These are phyloP conservation scores for Magnusiomyces clavatus DNA, from an alignment of 1,139 yeast species.

Conservation along the genomic window DNA sequence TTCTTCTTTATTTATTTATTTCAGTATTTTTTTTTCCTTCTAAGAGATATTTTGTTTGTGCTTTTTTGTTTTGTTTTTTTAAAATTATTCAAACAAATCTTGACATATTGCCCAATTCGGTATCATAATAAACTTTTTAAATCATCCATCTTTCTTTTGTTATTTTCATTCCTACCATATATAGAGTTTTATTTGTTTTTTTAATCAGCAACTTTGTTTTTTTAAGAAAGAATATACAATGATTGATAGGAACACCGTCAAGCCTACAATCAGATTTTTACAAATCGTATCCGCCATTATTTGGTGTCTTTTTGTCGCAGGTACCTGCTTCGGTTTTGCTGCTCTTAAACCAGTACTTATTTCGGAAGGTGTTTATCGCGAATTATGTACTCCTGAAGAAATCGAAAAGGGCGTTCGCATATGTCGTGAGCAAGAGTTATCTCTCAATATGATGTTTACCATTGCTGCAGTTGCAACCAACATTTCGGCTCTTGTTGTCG, in stretches of 20 bases:
- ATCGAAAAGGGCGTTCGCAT: slow-evolving; percentile 21
- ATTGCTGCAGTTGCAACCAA: slow-evolving; percentile 85
- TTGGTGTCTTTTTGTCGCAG: slow-evolving; percentile 90
- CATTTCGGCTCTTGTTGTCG: slow-evolving; percentile 73
- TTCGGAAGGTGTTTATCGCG: slow-evolving; percentile 65
- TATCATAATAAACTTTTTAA: not conserved
- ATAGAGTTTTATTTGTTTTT: not conserved
- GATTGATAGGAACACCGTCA: slow-evolving; percentile 7
- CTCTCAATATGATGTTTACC: slow-evolving; percentile 75
- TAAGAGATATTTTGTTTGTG: not conserved
- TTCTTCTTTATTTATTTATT: not conserved
- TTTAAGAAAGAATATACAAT: not conserved
- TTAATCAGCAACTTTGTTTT: not conserved
- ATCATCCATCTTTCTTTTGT: not conserved
- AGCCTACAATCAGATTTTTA: slow-evolving; percentile 6
- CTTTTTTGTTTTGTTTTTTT: not conserved
- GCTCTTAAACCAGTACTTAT: slow-evolving; percentile 81
- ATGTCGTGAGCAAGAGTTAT: slow-evolving; percentile 71
- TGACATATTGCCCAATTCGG: not conserved
- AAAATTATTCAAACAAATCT: not conserved
- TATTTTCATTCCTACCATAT: not conserved
- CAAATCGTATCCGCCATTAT: slow-evolving; percentile 64
- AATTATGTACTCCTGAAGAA: slow-evolving; percentile 41
- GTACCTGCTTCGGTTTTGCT: slow-evolving; percentile 87
- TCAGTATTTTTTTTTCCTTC: not conserved